Conservation (phyloP, 108 stramenopile genomes). For the Epipyxis sp. region DNA sequence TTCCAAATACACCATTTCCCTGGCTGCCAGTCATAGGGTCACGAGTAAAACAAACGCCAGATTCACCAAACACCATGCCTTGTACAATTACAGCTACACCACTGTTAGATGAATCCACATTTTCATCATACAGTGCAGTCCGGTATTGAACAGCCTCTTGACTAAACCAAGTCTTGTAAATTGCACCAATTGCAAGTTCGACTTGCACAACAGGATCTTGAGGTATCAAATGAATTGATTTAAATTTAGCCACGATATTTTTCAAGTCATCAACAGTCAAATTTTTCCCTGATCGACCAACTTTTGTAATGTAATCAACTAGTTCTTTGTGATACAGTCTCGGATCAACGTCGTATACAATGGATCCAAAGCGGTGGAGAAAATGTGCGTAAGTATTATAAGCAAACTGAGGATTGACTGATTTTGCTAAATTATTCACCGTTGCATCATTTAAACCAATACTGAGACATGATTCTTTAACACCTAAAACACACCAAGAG, state of each 20-base stretch:
- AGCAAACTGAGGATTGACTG: neutral
- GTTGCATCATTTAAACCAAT: neutral
- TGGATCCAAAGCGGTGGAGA: neutral
- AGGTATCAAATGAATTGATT: neutral
- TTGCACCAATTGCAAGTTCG: neutral
- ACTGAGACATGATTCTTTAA: neutral
- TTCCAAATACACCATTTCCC: neutral
- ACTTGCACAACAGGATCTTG: slow-evolving; percentile 24
- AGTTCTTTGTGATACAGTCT: neutral
- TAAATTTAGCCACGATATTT: neutral
- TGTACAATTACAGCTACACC: slow-evolving; percentile 21
- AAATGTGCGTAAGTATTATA: neutral
- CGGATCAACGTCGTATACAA: neutral
- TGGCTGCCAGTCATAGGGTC: neutral
- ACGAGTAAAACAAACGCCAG: neutral
- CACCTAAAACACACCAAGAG: neutral
- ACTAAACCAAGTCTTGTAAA: slow-evolving; percentile 1
- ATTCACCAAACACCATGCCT: slow-evolving; percentile 23
- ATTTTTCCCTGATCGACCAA: neutral
- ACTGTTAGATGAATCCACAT: no score
- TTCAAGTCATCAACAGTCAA: neutral
- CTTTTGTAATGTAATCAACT: neutral
- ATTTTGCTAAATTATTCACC: neutral
- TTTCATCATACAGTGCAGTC: neutral
- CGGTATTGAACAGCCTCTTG: neutral